Base-by-base conservation (phyloP, 2,329 filamentous ascomycete species). In the Pestalotiopsis sp. region DNA sequence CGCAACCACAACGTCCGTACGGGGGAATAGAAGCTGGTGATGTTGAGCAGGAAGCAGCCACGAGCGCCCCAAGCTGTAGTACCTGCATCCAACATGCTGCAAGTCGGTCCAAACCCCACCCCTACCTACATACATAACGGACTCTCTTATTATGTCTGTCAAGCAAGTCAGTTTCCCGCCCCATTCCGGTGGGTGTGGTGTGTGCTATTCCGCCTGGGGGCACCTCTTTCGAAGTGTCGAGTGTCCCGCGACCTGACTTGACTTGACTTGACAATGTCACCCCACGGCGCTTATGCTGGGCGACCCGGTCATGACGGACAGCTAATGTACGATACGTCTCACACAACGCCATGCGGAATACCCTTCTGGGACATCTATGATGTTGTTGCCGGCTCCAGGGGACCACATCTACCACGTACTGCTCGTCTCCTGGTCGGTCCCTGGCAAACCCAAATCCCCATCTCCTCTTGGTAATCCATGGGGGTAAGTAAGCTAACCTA, bases 91-190 rank as follows among this genome's bases (percentile, higher is more conserved):
- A 49, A 20, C 27, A 45, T 65, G 68, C 74, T 77, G 75, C 74
- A 73, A 73, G 72, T 73, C 69, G 66, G 65, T 71, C 75, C 74
- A 70, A 68, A 77, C 74, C 68, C 58, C 70, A 74, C 69, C 73
- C 75, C 75, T 73, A 72, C 68, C 58, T 66, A 64, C 68, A 36
- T 36, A 36, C 31, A 36, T 36, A 36, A 36, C 31, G 9, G 31
- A 36, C 31, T 36, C 31, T 36, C 7, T 36, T 36, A 36, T 36
- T 61, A 70, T 61, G 59, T 56, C 31, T 56, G 23, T n/a, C 45
- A 57, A 36, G 31, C 31, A 36, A 36, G 45, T 52, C 45, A 9
- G n/a, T 52, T n/a, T 52, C 45, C 45, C 45, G 45, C 45, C 45
- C 45, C 45, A 52, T n/a, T 66, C 45, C 45, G 20, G 45, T 52